These are phyloP conservation scores for Colletotrichum agaves DNA, from an alignment of 2,329 filamentous ascomycete genomes.

Conservation along the genomic window DNA sequence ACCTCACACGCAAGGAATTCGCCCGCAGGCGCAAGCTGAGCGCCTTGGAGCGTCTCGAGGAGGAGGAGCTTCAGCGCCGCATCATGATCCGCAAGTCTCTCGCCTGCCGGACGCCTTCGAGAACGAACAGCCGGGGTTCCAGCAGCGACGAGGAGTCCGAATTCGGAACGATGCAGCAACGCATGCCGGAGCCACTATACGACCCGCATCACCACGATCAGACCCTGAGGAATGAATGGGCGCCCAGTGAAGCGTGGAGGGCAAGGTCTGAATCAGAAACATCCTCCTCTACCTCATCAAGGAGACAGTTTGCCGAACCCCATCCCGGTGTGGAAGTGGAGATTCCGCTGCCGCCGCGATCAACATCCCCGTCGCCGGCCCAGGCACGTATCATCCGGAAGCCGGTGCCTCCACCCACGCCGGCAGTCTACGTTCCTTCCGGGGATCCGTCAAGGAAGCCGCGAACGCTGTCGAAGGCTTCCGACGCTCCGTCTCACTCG, in stretches of 20 bases:
- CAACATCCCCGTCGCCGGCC: slow-evolving; percentile 20
- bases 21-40: slow-evolving; percentile 43
- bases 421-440: neutral
- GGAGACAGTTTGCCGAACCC: slow-evolving; percentile 1
- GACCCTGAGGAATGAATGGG: neutral
- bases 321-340: slow-evolving; percentile 31
- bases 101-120: slow-evolving; percentile 34
- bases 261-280: slow-evolving; percentile 24
- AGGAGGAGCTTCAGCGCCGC: slow-evolving; percentile 51
- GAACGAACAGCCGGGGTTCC: neutral
- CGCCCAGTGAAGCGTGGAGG: neutral
- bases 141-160: neutral
- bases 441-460: neutral
- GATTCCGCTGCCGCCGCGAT: slow-evolving; percentile 15
- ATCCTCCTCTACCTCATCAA: neutral
- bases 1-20: slow-evolving; percentile 41
- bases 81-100: slow-evolving; percentile 58
- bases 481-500: neutral
- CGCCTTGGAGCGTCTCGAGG: slow-evolving; percentile 40
- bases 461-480: neutral
- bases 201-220: neutral
- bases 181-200: slow-evolving; percentile 3
- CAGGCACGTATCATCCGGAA: slow-evolving; percentile 11
- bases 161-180: neutral
- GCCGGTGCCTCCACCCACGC: slow-evolving; percentile 2